A percentile compares a stretch with the other conserved stretches of the same genome.
Conservation (phyloP, 441 rosid genomes). For the Biscutella auriculata region DNA sequence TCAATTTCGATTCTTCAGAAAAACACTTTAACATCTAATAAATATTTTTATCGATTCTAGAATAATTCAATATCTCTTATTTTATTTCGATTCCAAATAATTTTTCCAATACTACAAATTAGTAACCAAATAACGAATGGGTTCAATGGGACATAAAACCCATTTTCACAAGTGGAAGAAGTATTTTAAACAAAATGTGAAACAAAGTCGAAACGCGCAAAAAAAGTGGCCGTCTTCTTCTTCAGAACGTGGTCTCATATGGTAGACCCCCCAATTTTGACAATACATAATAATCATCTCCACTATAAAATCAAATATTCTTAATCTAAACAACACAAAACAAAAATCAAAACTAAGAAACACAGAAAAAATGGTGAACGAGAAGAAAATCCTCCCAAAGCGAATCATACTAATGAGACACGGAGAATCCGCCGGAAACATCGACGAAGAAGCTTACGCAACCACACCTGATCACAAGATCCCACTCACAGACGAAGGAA, state of each 20-base stretch:
- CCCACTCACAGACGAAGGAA: conserved; percentile 48
- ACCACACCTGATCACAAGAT: conserved; percentile 82
- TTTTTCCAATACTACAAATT: too few relatives aligned
- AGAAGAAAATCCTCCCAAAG: conserved; percentile 36
- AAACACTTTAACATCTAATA: too few relatives aligned
- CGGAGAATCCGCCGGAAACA: conserved; percentile 86
- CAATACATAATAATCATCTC: neutral
- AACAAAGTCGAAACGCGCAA: too few relatives aligned
- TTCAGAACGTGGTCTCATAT: conserved; percentile 16
- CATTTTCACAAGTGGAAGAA: neutral
- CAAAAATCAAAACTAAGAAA: neutral
- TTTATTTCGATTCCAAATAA: too few relatives aligned
- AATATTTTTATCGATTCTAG: too few relatives aligned
- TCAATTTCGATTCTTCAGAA: too few relatives aligned
- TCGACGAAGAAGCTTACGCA: conserved; percentile 58
- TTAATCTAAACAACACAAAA: neutral
- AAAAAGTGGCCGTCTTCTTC: neutral
- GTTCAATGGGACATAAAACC: neutral
- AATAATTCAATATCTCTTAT: too few relatives aligned
- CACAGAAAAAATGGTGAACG: neutral
- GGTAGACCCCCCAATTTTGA: conserved; percentile 9
- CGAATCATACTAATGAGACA: conserved; percentile 86
- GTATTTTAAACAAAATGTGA: too few relatives aligned
- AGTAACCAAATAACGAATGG: neutral
- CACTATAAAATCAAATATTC: conserved; percentile 4